phyloP scores from a whole-genome alignment of 306 rosid genomes.

The Medicago arabica region DNA sequence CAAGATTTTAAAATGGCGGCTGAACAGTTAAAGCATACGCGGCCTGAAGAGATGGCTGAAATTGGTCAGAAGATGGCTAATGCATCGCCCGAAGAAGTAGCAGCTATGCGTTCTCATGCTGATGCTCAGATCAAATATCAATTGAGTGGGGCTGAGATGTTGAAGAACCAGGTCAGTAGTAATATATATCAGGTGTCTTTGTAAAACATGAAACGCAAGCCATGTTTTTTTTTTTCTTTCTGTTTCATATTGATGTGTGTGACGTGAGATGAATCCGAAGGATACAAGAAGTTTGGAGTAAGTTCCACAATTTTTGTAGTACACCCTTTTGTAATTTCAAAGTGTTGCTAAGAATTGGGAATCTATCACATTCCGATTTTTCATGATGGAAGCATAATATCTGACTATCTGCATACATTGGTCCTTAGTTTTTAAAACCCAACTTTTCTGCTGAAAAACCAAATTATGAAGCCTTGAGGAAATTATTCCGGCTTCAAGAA shows the following conservation, averaged over 20 bases:
- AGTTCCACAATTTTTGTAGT: conserved; percentile 11
- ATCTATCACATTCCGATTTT: neutral
- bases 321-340: neutral
- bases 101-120: conserved; percentile 71
- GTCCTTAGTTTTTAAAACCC: conserved; percentile 14
- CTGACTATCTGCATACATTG: neutral
- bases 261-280: conserved; percentile 22
- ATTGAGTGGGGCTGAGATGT: conserved; percentile 78
- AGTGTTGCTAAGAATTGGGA: neutral
- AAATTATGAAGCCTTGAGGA: conserved; percentile 1
- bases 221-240: neutral
- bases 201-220: conserved; percentile 14
- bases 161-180: conserved; percentile 75
- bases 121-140: conserved; percentile 76
- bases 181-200: neutral
- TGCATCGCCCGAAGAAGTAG: conserved; percentile 83
- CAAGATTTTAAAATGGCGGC: conserved; percentile 86
- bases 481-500: conserved; percentile 11
- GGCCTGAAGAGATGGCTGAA: conserved; percentile 95
- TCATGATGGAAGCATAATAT: conserved; percentile 7
- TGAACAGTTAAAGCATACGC: conserved; percentile 85
- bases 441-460: neutral
- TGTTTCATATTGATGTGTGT: neutral
- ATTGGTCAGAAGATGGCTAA: conserved; percentile 89
- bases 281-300: neutral